These are phyloP conservation scores for Tetratostichococcus sp. DNA, from an alignment of 139 green algal species.

Conservation along the genomic window DNA sequence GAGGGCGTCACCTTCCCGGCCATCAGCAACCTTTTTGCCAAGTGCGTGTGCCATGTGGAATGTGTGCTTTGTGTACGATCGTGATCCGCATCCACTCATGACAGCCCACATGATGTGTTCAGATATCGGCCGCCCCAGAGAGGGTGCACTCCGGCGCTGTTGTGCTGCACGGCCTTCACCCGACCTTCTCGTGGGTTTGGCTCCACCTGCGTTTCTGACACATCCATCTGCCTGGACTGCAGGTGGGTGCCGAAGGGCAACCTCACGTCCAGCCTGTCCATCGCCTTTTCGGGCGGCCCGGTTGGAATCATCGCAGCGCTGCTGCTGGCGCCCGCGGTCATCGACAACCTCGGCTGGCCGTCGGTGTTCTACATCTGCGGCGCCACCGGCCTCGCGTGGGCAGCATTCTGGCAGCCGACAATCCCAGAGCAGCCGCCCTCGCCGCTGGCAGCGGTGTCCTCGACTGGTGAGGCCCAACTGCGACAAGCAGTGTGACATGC, in stretches of 20 bases:
- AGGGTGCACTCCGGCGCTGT: too few species aligned
- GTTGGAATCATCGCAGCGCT: slow-evolving; percentile 63
- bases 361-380: slow-evolving; percentile 63
- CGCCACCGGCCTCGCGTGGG: slow-evolving; percentile 58
- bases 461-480: not conserved
- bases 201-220: not conserved
- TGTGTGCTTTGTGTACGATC: too few species aligned
- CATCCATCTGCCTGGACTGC: not conserved
- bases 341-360: slow-evolving; percentile 46
- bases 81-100: not conserved
- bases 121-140: too few species aligned
- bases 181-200: too few species aligned
- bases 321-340: slow-evolving; percentile 49
- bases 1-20: slow-evolving; percentile 81
- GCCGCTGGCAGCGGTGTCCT: not conserved
- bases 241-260: slow-evolving; percentile 39
- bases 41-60: not conserved
- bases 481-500: too few species aligned
- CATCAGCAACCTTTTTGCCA: slow-evolving; percentile 57
- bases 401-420: slow-evolving; percentile 43
- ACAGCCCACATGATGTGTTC: too few species aligned
- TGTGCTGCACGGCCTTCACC: too few species aligned
- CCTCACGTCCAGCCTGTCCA: slow-evolving; percentile 39
- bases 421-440: slow-evolving; percentile 18
- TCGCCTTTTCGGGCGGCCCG: slow-evolving; percentile 46